Conservation (phyloP, 345 rosid species). For the Barbarea vulgaris region DNA sequence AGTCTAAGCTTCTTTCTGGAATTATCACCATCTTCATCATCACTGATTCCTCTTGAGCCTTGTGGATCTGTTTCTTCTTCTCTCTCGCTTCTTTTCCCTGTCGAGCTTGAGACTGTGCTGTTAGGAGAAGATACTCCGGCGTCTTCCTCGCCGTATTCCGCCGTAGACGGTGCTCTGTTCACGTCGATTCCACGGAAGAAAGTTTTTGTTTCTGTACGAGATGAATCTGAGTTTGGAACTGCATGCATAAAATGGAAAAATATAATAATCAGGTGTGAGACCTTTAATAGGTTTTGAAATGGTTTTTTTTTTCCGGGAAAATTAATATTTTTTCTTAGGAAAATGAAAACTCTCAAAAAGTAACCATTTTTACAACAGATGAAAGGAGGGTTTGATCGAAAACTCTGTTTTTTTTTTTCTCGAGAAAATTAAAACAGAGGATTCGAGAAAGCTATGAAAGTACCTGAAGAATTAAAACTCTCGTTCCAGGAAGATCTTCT, state of each 20-base stretch:
- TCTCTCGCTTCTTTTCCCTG: conserved; percentile 90
- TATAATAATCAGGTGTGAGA: background rate
- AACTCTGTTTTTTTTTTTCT: conserved; percentile 12
- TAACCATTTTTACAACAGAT: background rate
- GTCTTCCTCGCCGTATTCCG: conserved; percentile 76
- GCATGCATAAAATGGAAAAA: conserved; percentile 48
- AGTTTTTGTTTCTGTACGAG: conserved; percentile 54
- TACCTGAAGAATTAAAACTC: conserved; percentile 60
- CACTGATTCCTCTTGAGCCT: conserved; percentile 73
- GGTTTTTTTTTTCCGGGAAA: conserved; percentile 1
- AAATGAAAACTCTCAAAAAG: background rate
- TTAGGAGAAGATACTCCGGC: conserved; percentile 90
- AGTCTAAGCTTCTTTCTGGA: conserved; percentile 94
- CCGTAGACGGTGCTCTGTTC: conserved; percentile 70
- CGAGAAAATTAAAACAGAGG: conserved; percentile 29
- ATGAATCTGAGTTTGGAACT: conserved; percentile 67
- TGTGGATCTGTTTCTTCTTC: conserved; percentile 71
- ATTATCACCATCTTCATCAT: conserved; percentile 89
- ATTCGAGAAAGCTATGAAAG: conserved; percentile 22
- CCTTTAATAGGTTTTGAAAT: background rate
- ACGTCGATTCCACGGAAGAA: conserved; percentile 85
- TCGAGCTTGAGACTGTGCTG: conserved; percentile 88
- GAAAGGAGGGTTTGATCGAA: too few relatives aligned
- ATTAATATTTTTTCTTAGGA: background rate
- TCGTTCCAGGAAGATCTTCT: conserved; percentile 62